phyloP scores from a whole-genome alignment of 345 rosid species.

The Cardamine chenopodiifolia region DNA sequence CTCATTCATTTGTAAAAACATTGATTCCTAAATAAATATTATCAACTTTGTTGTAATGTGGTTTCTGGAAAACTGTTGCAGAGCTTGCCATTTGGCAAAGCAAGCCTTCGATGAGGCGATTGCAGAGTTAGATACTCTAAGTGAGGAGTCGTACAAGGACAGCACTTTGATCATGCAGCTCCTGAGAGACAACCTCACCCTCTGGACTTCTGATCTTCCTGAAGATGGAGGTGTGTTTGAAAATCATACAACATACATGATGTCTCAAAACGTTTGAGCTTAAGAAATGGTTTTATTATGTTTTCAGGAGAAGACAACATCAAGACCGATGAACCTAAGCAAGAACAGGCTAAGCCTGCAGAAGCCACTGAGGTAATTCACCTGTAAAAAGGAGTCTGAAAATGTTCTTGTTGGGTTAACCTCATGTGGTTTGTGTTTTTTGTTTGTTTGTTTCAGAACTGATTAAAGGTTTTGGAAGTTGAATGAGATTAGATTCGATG shows the following conservation, averaged over 20 bases:
- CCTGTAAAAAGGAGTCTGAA: neutral
- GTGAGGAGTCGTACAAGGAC: slow-evolving; percentile 97
- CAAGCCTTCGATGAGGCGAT: slow-evolving; percentile 99
- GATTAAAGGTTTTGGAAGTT: slow-evolving; percentile 33
- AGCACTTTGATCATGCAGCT: slow-evolving; percentile 99
- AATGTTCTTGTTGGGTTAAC: neutral
- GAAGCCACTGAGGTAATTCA: slow-evolving; percentile 59
- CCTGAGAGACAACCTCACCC: slow-evolving; percentile 95
- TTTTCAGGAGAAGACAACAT: slow-evolving; percentile 71
- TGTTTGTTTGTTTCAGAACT: slow-evolving; percentile 34
- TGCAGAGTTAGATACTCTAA: slow-evolving; percentile 92
- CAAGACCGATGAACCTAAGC: slow-evolving; percentile 76
- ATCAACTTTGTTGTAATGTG: slow-evolving; percentile 25
- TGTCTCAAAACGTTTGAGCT: neutral
- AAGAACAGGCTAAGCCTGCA: slow-evolving; percentile 51
- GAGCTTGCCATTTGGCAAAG: slow-evolving; percentile 98
- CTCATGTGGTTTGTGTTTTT: neutral
- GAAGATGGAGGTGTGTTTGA: slow-evolving; percentile 84
- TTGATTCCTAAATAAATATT: neutral
- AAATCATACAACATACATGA: neutral
- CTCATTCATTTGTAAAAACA: neutral
- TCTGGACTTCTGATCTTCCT: slow-evolving; percentile 99
- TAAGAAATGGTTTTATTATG: slow-evolving; percentile 8
- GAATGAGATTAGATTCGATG: slow-evolving; percentile 30
- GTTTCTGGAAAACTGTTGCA: slow-evolving; percentile 38